Evolutionary conservation across 257 asterid genomes (phyloP).

Genomic region (Verbascum thapsus): DNA sequence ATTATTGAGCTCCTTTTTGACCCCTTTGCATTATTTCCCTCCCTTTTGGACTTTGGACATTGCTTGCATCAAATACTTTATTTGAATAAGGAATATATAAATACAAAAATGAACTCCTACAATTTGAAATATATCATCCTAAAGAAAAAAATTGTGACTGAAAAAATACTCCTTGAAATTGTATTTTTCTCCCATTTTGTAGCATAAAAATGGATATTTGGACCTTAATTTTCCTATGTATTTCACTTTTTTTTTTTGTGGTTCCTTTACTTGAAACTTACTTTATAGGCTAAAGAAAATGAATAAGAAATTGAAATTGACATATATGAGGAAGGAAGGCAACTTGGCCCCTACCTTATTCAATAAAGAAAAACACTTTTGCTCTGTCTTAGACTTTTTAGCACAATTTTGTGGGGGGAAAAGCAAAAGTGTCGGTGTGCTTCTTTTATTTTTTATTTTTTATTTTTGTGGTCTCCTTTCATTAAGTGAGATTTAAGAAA

Average conservation of each 20-base stretch:
- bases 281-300: constrained; percentile 7
- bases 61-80: constrained; percentile 11
- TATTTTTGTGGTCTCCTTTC: too few relatives aligned
- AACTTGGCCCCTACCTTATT: too few relatives aligned
- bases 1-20: constrained; percentile 1
- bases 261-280: constrained; percentile 29
- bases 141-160: not conserved
- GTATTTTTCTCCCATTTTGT: not conserved
- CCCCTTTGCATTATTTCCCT: constrained; percentile 12
- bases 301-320: not conserved
- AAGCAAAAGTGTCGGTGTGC: too few relatives aligned
- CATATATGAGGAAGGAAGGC: too few relatives aligned
- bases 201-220: not conserved
- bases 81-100: not conserved
- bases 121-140: not conserved
- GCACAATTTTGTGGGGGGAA: too few relatives aligned
- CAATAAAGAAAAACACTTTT: too few relatives aligned
- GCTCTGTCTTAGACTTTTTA: too few relatives aligned
- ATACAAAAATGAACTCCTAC: not conserved
- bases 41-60: not conserved
- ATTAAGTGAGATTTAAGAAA: too few relatives aligned
- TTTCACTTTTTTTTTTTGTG: constrained; percentile 12
- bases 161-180: constrained; percentile 25
- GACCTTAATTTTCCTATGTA: constrained; percentile 20
- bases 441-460: too few relatives aligned